Conservation (phyloP, 2,329 filamentous ascomycete species). For the Sarocladium strictum region DNA sequence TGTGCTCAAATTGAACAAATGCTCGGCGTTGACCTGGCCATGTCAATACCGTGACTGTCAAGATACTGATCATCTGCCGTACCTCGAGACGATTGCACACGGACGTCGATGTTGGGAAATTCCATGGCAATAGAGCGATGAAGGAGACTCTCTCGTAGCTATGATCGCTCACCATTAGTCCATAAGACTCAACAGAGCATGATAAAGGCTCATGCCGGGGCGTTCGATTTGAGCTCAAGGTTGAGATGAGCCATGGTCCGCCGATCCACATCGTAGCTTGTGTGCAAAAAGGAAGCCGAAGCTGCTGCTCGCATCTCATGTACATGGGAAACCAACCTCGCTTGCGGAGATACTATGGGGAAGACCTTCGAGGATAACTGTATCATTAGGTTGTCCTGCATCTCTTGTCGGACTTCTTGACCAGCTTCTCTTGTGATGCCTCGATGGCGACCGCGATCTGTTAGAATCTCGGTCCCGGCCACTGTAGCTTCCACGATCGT, state of each 20-base stretch:
- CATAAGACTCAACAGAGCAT: neutral
- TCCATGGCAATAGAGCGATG: constrained; percentile 27
- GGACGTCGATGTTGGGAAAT: constrained; percentile 32
- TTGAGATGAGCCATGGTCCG: too few species aligned
- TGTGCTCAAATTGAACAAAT: constrained; percentile 35
- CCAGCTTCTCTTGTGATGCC: constrained; percentile 22
- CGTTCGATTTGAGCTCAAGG: neutral
- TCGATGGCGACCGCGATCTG: constrained; percentile 21
- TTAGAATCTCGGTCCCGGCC: constrained; percentile 14
- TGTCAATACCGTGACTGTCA: neutral
- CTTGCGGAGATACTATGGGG: constrained; percentile 41
- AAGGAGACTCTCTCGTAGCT: constrained; percentile 32
- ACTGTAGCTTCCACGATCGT: constrained; percentile 16
- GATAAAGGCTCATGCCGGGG: neutral
- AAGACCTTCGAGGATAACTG: constrained; percentile 50
- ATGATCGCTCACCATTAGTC: constrained; percentile 8
- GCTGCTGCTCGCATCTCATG: too few species aligned
- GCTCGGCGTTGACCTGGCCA: constrained; percentile 31
- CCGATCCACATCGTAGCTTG: too few species aligned
- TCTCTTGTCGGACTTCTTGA: constrained; percentile 30
- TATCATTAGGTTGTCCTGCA: constrained; percentile 39
- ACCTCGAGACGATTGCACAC: constrained; percentile 31
- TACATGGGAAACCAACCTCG: constrained; percentile 38
- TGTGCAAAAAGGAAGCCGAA: too few species aligned
- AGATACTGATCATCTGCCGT: constrained; percentile 8